These are phyloP conservation scores for Fusarium sp. DNA, from an alignment of 2,329 filamentous ascomycete species.

Conservation along the genomic window DNA sequence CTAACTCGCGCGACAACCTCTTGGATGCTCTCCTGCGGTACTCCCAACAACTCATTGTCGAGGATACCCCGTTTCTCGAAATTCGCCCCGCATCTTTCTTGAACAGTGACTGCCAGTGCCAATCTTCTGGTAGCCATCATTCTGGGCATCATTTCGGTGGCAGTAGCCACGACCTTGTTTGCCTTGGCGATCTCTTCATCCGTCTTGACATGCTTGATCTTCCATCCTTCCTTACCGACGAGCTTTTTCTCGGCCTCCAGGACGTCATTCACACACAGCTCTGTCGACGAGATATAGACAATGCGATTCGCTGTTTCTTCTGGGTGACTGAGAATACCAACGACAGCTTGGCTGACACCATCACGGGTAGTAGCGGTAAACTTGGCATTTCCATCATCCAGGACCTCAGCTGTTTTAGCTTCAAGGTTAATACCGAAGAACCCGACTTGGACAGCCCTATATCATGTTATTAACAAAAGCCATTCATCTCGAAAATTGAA, in stretches of 20 bases:
- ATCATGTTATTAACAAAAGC: background rate
- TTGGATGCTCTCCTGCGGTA: background rate
- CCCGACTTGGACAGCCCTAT: background rate
- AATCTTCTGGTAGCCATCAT: background rate
- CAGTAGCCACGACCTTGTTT: background rate
- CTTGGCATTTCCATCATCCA: background rate
- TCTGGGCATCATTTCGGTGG: background rate
- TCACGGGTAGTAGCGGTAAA: background rate
- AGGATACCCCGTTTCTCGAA: background rate
- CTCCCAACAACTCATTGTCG: background rate
- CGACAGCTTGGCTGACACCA: background rate
- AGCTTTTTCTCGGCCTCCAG: background rate
- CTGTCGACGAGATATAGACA: background rate
- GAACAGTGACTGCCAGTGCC: background rate
- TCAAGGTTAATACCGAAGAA: background rate
- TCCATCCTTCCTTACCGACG: background rate
- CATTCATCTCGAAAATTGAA: accelerated
- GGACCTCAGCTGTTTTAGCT: background rate
- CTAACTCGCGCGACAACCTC: background rate
- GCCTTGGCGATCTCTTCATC: background rate
- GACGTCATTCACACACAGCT: background rate
- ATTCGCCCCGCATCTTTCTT: background rate
- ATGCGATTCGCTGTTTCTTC: background rate
- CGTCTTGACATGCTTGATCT: background rate
- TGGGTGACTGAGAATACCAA: background rate